Base-by-base conservation (phyloP, 176 grass and related monocot species). In the Bolboschoenus planiculmis region DNA sequence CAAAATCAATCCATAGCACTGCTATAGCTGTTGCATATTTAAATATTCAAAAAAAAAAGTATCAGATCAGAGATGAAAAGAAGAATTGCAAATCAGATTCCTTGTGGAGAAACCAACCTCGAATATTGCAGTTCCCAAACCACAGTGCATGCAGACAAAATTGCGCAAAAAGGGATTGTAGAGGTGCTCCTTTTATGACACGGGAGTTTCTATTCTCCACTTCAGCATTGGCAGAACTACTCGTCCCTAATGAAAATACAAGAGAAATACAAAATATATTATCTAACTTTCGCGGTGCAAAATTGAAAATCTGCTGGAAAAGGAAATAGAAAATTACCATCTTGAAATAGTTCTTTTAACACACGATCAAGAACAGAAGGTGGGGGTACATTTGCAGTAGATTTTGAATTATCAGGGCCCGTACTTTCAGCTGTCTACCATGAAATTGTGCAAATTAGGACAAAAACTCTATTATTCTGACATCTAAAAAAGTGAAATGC, bases 111-210 rank as follows among this genome's bases (percentile, higher is more conserved):
- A 76, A 85, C 92, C 37, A 60, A 94, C 92, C 92, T 4, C 92
- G 92, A 76, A 98, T 98, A 78, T 91, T 93, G 89, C 95, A 98
- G 79, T 90, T 85, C 46, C 95, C 95, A 91, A 98, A 94, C 95
- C 95, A 98, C 21, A 98, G 89, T 75, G 92, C 83, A 79, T 98
- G 95, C 81, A 98, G 80, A 81, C 92, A 98, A 85, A 98, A 95
- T 78, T 98, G 90, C 6, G 90, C 87, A 91, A 98, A 98, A 68
- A 98, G 90, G 56, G 95, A 98, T 80, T 88, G 78, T 76, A 91
- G 84, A 85, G 90, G 90, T 83, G 92, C 90, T 67, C 95, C 95
- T 93, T 94, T 94, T 87, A 97, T 88, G 58, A 84, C 73, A 43
- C 92, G 90, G 78, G 81, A 85, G 62, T 94, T 86, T 75, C 90